Conservation (phyloP, 2,329 filamentous ascomycete species). For the Fusarium continuum region DNA sequence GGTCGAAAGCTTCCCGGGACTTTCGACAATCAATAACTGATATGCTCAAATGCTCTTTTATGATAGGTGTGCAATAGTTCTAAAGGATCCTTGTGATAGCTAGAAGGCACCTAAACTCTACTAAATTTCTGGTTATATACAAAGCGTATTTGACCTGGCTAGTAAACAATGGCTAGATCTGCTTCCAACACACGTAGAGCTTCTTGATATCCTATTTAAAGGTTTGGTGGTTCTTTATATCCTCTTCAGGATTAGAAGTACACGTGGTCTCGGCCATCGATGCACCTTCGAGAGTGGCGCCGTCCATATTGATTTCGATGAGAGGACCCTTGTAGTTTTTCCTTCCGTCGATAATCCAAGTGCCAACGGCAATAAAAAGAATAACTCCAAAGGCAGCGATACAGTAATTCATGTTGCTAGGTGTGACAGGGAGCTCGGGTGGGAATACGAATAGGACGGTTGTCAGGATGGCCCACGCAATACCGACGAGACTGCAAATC, state of each 20-base stretch:
- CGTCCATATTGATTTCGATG: conserved; percentile 34
- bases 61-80: too few species aligned
- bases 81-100: too few species aligned
- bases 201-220: background rate
- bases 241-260: conserved; percentile 29
- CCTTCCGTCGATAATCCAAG: conserved; percentile 60
- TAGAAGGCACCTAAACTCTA: too few species aligned
- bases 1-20: background rate
- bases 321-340: conserved; percentile 56
- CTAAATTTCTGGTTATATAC: background rate
- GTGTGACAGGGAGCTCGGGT: conserved; percentile 69
- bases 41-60: too few species aligned
- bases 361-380: conserved; percentile 53
- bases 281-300: conserved; percentile 24
- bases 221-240: conserved; percentile 9
- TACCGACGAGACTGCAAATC: conserved; percentile 56
- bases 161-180: background rate
- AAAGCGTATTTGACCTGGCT: background rate
- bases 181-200: background rate
- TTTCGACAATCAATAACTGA: too few species aligned
- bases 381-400: conserved; percentile 60
- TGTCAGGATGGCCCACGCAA: conserved; percentile 74
- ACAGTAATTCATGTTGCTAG: conserved; percentile 73
- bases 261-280: conserved; percentile 32
- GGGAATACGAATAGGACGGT: conserved; percentile 81